These are phyloP conservation scores for Phytopythium helicoides DNA, from an alignment of 352 stramenopile genomes.

Conservation along the genomic window DNA sequence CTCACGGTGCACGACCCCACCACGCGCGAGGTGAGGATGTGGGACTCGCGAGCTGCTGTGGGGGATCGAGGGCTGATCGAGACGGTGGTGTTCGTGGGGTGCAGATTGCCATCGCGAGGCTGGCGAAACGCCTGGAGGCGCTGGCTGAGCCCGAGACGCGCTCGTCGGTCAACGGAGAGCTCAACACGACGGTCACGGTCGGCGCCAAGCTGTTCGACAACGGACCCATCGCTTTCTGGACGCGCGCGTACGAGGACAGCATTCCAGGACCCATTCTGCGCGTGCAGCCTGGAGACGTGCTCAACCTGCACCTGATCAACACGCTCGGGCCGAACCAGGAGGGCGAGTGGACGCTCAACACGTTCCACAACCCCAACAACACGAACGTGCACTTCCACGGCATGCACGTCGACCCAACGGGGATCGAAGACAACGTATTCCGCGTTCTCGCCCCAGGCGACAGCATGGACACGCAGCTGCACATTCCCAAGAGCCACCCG, in stretches of 20 bases:
- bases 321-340: slow-evolving; percentile 36
- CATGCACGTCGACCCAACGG: slow-evolving; percentile 77
- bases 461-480: slow-evolving; percentile 39
- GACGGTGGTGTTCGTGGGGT: too few species aligned
- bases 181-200: slow-evolving; percentile 62
- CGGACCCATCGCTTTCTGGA: slow-evolving; percentile 70
- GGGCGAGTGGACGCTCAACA: slow-evolving; percentile 47
- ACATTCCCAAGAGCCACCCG: slow-evolving; percentile 62
- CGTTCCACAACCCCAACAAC: slow-evolving; percentile 66
- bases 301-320: slow-evolving; percentile 65
- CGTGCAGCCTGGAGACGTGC: slow-evolving; percentile 57
- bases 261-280: slow-evolving; percentile 58
- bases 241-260: slow-evolving; percentile 56
- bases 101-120: too few species aligned
- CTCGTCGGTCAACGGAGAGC: slow-evolving; percentile 41
- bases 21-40: slow-evolving; percentile 11
- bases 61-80: too few species aligned
- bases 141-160: slow-evolving; percentile 37
- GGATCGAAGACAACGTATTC: slow-evolving; percentile 79
- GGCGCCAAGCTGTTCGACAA: slow-evolving; percentile 34
- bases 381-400: slow-evolving; percentile 84
- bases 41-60: too few species aligned
- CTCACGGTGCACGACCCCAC: neutral
- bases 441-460: slow-evolving; percentile 51
- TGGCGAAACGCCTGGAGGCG: slow-evolving; percentile 34